Evolutionary conservation across 495 filamentous ascomycete species (phyloP), one percentile per base, ranked within the genome.

Genomic region (Aspergillus cavernicola): DNA sequence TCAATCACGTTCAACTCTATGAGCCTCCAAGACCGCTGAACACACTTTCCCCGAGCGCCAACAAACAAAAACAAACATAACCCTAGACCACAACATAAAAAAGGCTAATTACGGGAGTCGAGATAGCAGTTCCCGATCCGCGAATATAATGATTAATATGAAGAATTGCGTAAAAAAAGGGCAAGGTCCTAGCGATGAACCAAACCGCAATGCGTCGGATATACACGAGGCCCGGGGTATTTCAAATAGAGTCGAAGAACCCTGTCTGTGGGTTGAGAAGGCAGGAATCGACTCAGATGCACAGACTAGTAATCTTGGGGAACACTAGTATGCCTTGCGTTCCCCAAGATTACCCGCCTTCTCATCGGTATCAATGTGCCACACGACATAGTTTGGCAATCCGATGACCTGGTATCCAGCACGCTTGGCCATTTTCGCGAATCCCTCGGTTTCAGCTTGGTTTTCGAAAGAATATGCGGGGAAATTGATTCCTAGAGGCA

Each of bases 331-430:
- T 7, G 73, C 70, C 59, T 72, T 71, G 63, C 73, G 70, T 37
- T 64, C 61, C 49, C 69, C 68, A 16, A 73, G 64, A 43, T 98
- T 97, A 3, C 92, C 93, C 10, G 84, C 82, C 78, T 97, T 97
- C 77, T 97, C 93, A 36, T 95, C 84, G n/a, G 93, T 98, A 67
- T 98, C 93, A 59, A 97, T 90, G 68, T 98, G 93, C 93, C 93
- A 98, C 40, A 98, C 91, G 39, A 98, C 84, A 67, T 98, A 98
- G 71, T 98, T 98, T 51, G 93, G 95, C 45, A 98, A 77, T 29
- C 93, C 93, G 52, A 86, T 78, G 31, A 98, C 93, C 63, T 89
- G 78, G 70, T 97, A 97, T 37, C 92, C 92, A 31, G 93, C 93
- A 57, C 92, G 81, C 77, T 97, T 97, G 53, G 93, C 93, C 93